These are phyloP conservation scores for Yamadazyma endophytica DNA, from an alignment of 805 yeast species.

Conservation along the genomic window DNA sequence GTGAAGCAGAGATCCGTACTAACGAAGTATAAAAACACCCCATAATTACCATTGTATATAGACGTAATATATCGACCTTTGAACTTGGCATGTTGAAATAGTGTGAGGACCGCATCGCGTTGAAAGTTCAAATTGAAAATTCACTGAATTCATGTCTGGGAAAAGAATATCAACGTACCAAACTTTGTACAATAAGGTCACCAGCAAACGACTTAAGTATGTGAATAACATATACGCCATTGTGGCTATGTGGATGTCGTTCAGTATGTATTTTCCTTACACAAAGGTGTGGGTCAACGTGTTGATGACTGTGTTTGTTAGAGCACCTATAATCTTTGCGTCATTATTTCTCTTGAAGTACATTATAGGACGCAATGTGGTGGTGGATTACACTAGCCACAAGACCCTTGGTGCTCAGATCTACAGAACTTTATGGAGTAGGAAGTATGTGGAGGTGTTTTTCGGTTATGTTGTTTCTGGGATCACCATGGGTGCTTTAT, in stretches of 20 bases:
- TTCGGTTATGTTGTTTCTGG: conserved; percentile 21
- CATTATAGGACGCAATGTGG: conserved; percentile 19
- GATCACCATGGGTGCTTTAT: conserved; percentile 18
- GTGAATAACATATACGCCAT: conserved; percentile 27
- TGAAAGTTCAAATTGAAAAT: too few species aligned
- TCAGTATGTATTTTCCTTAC: conserved; percentile 23
- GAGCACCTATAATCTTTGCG: conserved; percentile 28
- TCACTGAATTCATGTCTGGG: not conserved
- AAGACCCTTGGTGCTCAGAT: conserved; percentile 33
- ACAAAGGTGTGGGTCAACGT: conserved; percentile 29
- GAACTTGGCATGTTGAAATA: too few species aligned
- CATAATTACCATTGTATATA: too few species aligned
- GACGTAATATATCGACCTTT: too few species aligned
- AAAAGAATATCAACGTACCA: conserved; percentile 9
- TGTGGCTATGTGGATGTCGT: conserved; percentile 20
- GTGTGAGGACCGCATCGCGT: too few species aligned
- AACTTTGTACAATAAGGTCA: conserved; percentile 24
- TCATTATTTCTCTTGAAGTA: conserved; percentile 24
- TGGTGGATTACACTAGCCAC: conserved; percentile 27
- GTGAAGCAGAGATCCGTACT: conserved; percentile 32
- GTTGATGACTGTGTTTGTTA: conserved; percentile 15
- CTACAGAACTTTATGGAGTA: conserved; percentile 16
- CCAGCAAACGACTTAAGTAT: conserved; percentile 30
- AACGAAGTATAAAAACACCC: too few species aligned
- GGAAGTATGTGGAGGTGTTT: conserved; percentile 13